Base-by-base conservation (phyloP, 257 asterid species). In the Jaltomata sinuosa region DNA sequence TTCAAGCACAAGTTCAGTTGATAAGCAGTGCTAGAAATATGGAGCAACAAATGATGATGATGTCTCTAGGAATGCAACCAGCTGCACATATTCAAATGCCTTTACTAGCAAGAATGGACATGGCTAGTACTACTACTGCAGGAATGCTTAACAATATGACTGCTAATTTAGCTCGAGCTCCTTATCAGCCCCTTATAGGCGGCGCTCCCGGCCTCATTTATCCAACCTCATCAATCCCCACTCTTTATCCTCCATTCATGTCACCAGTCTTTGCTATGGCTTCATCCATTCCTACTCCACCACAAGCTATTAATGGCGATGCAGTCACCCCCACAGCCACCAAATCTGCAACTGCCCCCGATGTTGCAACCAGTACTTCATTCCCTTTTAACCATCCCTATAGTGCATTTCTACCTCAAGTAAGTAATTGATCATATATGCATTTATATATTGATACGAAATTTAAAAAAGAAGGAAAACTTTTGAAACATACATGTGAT, bases 41-140 rank as follows among this genome's bases (percentile, higher is more conserved):
- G 83, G 88, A 83, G 36, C 79, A 83, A 19, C 89, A 91, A 89
- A 74, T 91, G 91, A 87, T 91, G 91, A 88, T 89, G 21, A 69
- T 36, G 50, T 0, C 71, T 62, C 71, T 62, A 27, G 71, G 71
- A 62, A 92, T 93, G 50, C 97, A 92, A 11, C 93, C 91, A n/a
- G n/a, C n/a, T n/a, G n/a, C n/a, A 52, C 95, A 89, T 32, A 85
- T 89, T 16, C 98, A 94, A 38, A 91, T 93, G 95, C 89, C 98
- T 1, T 79, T 91, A 11, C 74, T 92, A 19, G 93, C 94, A 6
- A 87, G 93, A n/a, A 90, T 89, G 97, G 91, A 82, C 40, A 72
- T 83, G 81, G 3, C 11, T 55, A 1, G 50, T 6, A 87, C 85
- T 15, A 69, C 81, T 5, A 87, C 85, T 11, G 69, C 82, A 77